Conservation (phyloP, 106 monocot genomes). For the Platanthera guangdongensis region DNA sequence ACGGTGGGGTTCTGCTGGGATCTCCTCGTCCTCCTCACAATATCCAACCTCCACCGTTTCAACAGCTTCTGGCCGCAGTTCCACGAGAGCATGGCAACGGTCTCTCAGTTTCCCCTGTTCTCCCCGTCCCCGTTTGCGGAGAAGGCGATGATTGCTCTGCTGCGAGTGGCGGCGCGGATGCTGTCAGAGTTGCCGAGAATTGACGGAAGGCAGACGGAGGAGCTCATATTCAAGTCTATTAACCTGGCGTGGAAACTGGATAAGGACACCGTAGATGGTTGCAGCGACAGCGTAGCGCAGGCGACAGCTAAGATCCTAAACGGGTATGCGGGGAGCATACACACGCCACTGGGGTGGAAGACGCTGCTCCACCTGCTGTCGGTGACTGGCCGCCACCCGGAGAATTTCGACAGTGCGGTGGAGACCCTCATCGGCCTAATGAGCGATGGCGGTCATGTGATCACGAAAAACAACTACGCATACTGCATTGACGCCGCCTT, state of each 20-base stretch:
- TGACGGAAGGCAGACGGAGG: slow-evolving; percentile 46
- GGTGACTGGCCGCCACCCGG: slow-evolving; percentile 64
- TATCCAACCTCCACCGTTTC: slow-evolving; percentile 48
- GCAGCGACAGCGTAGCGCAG: slow-evolving; percentile 53
- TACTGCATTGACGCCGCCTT: slow-evolving; percentile 70
- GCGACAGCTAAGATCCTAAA: slow-evolving; percentile 27
- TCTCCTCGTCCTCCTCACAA: slow-evolving; percentile 38
- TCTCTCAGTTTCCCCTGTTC: slow-evolving; percentile 62
- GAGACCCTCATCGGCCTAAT: slow-evolving; percentile 45
- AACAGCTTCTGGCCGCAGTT: slow-evolving; percentile 68
- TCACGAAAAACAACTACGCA: slow-evolving; percentile 57
- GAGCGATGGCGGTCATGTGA: slow-evolving; percentile 21
- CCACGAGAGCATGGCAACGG: slow-evolving; percentile 43
- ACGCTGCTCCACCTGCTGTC: slow-evolving; percentile 46
- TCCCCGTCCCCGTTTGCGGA: slow-evolving; percentile 80
- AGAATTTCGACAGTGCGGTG: slow-evolving; percentile 63
- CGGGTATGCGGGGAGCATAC: slow-evolving; percentile 25
- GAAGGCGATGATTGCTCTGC: slow-evolving; percentile 60
- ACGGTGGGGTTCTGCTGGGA: slow-evolving; percentile 90
- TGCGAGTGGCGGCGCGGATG: slow-evolving; percentile 44
- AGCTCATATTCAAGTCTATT: slow-evolving; percentile 74
- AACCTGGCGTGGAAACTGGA: slow-evolving; percentile 75
- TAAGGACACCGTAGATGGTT: slow-evolving; percentile 76
- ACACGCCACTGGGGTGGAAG: slow-evolving; percentile 63
- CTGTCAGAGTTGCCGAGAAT: slow-evolving; percentile 15